Evolutionary conservation across 2,329 filamentous ascomycete species (phyloP).

Genomic region (Talaromyces rugulosus): DNA sequence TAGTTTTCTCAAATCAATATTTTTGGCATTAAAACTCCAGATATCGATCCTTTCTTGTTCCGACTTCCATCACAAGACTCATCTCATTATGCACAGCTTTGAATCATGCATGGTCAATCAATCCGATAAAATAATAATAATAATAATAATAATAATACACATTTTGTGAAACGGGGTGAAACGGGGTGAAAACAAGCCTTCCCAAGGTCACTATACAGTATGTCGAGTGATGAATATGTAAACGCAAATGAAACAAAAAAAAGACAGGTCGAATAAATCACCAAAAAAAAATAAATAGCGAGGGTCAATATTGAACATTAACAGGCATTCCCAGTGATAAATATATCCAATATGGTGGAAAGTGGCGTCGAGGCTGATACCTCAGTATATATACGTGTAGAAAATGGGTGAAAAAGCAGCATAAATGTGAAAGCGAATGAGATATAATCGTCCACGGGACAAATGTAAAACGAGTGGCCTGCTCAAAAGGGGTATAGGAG

Average conservation of each 20-base stretch:
- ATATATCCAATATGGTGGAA: not conserved
- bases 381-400: not conserved
- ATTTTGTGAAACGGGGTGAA: not conserved
- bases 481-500: constrained; percentile 14
- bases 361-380: not conserved
- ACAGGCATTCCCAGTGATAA: not conserved
- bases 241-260: not conserved
- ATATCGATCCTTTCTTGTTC: not conserved
- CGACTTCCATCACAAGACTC: not conserved
- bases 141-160: not conserved
- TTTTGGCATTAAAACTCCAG: not conserved
- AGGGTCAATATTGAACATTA: not conserved
- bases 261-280: not conserved
- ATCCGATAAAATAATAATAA: not conserved
- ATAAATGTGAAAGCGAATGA: not conserved
- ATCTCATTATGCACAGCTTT: not conserved
- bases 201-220: not conserved
- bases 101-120: not conserved
- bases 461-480: not conserved
- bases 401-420: not conserved
- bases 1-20: too few species aligned
- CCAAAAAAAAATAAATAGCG: not conserved
- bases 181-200: not conserved
- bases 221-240: not conserved
- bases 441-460: not conserved